Evolutionary conservation across 1,284 basidiomycete genomes (phyloP).

Genomic region (Bondarzewia mesenterica): DNA sequence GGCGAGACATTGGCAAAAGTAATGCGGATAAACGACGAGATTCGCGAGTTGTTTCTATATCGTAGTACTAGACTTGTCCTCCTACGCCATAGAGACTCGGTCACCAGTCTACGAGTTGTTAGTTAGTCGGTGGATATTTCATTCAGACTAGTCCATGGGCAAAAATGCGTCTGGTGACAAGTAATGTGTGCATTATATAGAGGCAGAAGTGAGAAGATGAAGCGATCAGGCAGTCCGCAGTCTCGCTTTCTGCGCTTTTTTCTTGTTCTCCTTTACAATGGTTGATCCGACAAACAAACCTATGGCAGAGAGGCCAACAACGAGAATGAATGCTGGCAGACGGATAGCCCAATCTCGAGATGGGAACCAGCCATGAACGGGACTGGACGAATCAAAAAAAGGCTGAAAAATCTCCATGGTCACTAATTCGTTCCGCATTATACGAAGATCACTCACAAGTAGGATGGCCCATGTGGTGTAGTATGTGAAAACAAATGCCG

Average conservation of each 20-base stretch:
- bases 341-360: conserved; percentile 87
- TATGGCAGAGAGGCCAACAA: conserved; percentile 71
- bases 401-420: conserved; percentile 45
- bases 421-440: neutral
- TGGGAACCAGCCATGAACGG: conserved; percentile 76
- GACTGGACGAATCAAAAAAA: conserved; percentile 69
- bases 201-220: neutral
- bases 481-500: conserved; percentile 75
- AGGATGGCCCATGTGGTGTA: conserved; percentile 90
- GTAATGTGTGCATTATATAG: neutral
- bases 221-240: conserved; percentile 42
- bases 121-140: neutral
- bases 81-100: no score
- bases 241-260: conserved; percentile 49
- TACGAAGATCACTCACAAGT: conserved; percentile 52
- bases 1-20: neutral
- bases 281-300: conserved; percentile 75
- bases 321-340: conserved; percentile 75
- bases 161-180: no score
- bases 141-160: neutral
- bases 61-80: no score
- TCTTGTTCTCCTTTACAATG: conserved; percentile 67
- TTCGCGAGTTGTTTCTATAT: conserved; percentile 3
- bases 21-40: conserved; percentile 9
- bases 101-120: no score